Base-by-base conservation (phyloP, 805 yeast species). In the Blastobotrys americana region DNA sequence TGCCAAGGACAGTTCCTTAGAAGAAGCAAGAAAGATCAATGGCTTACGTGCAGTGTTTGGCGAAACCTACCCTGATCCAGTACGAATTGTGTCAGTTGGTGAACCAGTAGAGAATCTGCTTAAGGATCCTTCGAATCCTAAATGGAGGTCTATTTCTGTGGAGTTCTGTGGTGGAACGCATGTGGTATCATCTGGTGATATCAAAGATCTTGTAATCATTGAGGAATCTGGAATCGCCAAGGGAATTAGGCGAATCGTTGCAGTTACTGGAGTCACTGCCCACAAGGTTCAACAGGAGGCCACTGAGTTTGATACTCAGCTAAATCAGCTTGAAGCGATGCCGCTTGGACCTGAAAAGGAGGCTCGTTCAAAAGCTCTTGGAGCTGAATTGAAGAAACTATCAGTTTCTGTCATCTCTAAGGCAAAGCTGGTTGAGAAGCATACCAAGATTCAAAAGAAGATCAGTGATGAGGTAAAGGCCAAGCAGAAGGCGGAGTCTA, bases 161-260 rank as follows among this genome's bases (percentile, higher is more conserved):
- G 99, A 93, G 70, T 93, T 93, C 74, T 93, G 99, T 70, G 99
- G 99, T 69, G 99, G 99, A 69, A 93, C 98, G 9, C 99, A 93
- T 60, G 96, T 93, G 54, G 74, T 77, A 41, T 82, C 84, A 67
- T 90, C 97, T 16, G 84, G 90, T 49, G 97, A 90, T 49, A 93
- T 93, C 63, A 88, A 88, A 65, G 90, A 85, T 55, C 77, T 93
- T 53, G 85, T 93, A 28, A 76, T 93, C 44, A 71, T 83, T 51
- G 99, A 93, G 72, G 99, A 93, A 69, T 78, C 86, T 52, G 97
- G 98, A 68, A 93, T 93, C 65, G 97, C 98, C 49, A 93, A 93
- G 71, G 99, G 99, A 68, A 87, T 88, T 51, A 81, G 99, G 70
- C 86, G 99, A 74, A 84, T 93, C 63, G 96, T 93, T 46, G 97